Base-by-base conservation (phyloP, 441 rosid genomes). In the Jatropha podagrica region DNA sequence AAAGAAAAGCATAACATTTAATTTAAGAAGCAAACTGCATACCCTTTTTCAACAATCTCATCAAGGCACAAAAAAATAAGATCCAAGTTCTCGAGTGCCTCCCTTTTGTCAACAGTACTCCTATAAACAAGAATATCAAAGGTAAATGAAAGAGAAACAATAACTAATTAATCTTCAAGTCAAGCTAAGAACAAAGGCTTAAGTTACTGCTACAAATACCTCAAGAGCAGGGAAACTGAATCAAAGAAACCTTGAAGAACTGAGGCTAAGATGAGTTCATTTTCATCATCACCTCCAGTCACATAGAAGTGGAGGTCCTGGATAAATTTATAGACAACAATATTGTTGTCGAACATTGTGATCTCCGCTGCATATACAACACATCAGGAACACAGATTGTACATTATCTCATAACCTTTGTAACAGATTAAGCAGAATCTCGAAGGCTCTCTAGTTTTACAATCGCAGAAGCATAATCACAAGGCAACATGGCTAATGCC, bases 1-100 rank as follows among this genome's bases (percentile, higher is more conserved):
- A 13, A 48, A 1, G 14, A 12, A 18, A 41, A 18, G 11, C 26
- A 3, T 8, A 62, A 0, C 0, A 15, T 17, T 42, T 46, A 58
- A 49, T 49, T 61, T 18, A 62, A 56, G 54, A 59, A 42, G 11
- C 67, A 66, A 49, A 71, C 37, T 72, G 52, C 83, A 64, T 87
- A 92, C 98, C 98, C 97, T 80, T 89, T 84, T 82, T 95, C 99
- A n/a, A 91, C 83, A 83, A 95, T 92, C 87, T 95, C 99, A 75
- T 95, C 98, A 7, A 93, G 86, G 83, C 98, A 93, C 17, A 93
- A 73, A 78, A 90, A 89, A 60, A 93, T 88, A 76, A 95, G 91
- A 84, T 93, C 98, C 74, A 95, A 79, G 79, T 91, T 95, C 87
- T 93, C 96, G 63, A 95, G 90, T 59, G 97, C 96, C 82, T 91